phyloP scores from a whole-genome alignment of 192 early-diverging fungal genomes.

The Coemansia sp. region DNA sequence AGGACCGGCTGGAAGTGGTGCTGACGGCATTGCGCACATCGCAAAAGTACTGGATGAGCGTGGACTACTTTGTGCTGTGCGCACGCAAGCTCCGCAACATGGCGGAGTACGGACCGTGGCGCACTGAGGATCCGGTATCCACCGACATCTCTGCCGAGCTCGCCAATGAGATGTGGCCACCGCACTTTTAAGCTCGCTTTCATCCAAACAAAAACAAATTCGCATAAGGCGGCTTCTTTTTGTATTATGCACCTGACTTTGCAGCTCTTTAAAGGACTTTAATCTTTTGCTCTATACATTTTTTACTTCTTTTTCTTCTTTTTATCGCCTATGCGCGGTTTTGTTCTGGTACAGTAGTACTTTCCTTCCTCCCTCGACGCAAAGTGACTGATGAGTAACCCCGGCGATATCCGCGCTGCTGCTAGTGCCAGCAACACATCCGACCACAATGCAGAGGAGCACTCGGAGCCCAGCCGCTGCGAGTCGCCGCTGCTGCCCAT shows the following conservation, averaged over 20 bases:
- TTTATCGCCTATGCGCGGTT: no score
- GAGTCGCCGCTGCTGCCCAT: constrained; percentile 54
- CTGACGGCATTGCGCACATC: constrained; percentile 43
- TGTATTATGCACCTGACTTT: no score
- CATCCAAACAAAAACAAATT: constrained; percentile 6
- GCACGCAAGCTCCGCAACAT: constrained; percentile 52
- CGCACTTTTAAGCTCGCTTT: constrained; percentile 7
- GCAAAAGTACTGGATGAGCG: constrained; percentile 50
- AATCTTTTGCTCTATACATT: no score
- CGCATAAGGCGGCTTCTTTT: no score
- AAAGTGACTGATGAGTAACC: no score
- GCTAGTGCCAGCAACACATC: no score
- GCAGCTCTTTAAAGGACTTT: no score
- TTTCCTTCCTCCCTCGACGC: no score
- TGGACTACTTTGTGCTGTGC: constrained; percentile 51
- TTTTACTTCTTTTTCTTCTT: no score
- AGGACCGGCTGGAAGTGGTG: constrained; percentile 52
- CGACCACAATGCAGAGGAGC: not conserved
- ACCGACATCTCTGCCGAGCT: constrained; percentile 32
- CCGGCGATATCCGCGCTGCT: no score
- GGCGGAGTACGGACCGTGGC: constrained; percentile 44
- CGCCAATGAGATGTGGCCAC: constrained; percentile 26
- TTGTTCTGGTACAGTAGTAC: no score
- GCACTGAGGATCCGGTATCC: constrained; percentile 39
- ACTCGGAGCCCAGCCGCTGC: constrained; percentile 42